Evolutionary conservation across 352 stramenopile genomes (phyloP), one percentile per base, ranked within the genome.

Genomic region (Peronosclerospora sorghi): DNA sequence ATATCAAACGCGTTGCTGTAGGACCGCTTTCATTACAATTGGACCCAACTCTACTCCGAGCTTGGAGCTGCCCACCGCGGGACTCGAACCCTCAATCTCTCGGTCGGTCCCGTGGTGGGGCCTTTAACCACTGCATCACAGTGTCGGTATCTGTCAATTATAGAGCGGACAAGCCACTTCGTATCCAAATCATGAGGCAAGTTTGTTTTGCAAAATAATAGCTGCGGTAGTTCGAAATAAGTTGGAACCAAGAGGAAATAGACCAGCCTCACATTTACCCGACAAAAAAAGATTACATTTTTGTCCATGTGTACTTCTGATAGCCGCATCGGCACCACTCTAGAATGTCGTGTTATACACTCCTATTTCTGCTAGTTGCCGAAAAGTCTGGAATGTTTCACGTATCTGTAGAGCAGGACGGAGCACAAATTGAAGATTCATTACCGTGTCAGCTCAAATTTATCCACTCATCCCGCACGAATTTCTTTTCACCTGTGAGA

Each of bases 131-230:
- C n/a, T n/a, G n/a, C n/a, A n/a, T n/a, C n/a, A n/a, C n/a, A n/a
- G n/a, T n/a, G n/a, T n/a, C n/a, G n/a, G n/a, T n/a, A n/a, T n/a
- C n/a, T n/a, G n/a, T n/a, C n/a, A n/a, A n/a, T n/a, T n/a, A n/a
- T n/a, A n/a, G n/a, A 35, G 0, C 23, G 17, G 12, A 32, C 8
- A 8, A 37, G 39, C 66, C 66, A 79, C 8, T 38, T 48, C 5
- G 34, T 8, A 36, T 73, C 40, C 5, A 82, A 19, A 26, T 74
- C 35, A 2, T 48, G 12, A 0, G 66, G 69, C 14, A 50, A 27
- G n/a, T 50, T 50, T 26, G 43, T 50, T 6, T 42, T 21, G 8
- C 36, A 42, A 21, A 42, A 42, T 1, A 14, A 8, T 20, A 42
- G 2, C n/a, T 32, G 12, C 1, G 9, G n/a, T n/a, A 34, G n/a